Evolutionary conservation across 257 asterid genomes (phyloP).

Genomic region (Lavandula angustifolia): DNA sequence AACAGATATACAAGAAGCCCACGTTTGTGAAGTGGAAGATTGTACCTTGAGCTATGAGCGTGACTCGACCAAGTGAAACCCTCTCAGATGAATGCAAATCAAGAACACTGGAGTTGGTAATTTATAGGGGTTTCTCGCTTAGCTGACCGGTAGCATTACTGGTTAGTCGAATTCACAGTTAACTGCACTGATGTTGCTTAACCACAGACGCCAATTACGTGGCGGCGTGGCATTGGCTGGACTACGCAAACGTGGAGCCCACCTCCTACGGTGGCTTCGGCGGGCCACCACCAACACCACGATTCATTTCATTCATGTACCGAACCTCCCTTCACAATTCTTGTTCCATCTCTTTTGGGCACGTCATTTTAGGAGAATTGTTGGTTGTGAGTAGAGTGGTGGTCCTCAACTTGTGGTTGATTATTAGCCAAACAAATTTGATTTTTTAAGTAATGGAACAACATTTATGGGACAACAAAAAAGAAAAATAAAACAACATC

Average conservation of each 20-base stretch:
- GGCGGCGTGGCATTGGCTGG: constrained; percentile 38
- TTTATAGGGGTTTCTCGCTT: constrained; percentile 43
- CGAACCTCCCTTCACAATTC: too few relatives aligned
- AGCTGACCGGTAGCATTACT: constrained; percentile 36
- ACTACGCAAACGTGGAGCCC: constrained; percentile 41
- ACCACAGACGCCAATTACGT: constrained; percentile 31
- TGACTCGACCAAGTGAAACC: constrained; percentile 6
- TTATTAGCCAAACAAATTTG: too few relatives aligned
- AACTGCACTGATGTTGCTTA: constrained; percentile 21
- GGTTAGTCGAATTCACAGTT: constrained; percentile 3
- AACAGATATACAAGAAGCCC: constrained; percentile 1
- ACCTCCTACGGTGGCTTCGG: constrained; percentile 14
- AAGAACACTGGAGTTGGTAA: constrained; percentile 16
- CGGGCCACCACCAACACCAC: not conserved
- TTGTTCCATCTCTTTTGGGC: too few relatives aligned
- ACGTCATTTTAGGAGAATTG: too few relatives aligned
- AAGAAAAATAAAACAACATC: too few relatives aligned
- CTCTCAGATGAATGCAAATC: not conserved
- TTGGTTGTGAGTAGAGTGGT: too few relatives aligned
- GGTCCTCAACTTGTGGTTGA: too few relatives aligned
- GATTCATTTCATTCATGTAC: constrained; percentile 5
- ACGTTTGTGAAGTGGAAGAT: not conserved
- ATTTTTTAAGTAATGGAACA: too few relatives aligned
- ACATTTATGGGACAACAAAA: too few relatives aligned
- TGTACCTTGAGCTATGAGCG: constrained; percentile 10